Evolutionary conservation across 306 rosid genomes (phyloP), one percentile per base, ranked within the genome.

Genomic region (Begonia loranthoides): DNA sequence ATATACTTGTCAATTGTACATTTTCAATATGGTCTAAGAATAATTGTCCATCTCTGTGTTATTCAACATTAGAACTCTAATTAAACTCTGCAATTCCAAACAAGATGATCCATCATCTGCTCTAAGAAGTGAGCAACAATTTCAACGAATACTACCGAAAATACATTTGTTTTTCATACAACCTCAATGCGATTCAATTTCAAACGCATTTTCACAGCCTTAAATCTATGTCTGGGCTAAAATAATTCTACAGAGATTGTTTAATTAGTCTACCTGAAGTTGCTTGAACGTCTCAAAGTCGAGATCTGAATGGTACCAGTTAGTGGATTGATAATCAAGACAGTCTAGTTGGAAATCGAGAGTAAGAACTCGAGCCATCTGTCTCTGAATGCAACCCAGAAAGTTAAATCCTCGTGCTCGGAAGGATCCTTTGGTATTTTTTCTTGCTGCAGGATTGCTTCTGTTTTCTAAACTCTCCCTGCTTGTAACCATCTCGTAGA

Each of bases 401-500:
- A 90, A 65, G 76, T 78, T 86, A 67, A 90, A 69, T 47, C 94
- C 94, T 40, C 80, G 69, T 17, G 75, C 15, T 16, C 87, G 69
- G 12, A 81, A 28, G 36, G 36, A 78, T 41, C 60, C 62, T 65
- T 78, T 76, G 46, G 72, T 69, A 53, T 79, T 82, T 46, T 52
- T 80, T 50, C 61, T 63, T 50, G 75, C 74, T 33, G 52, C 56
- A 52, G 69, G 50, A 33, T 60, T 76, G 57, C 79, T 78, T 73
- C 84, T 80, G 57, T 71, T 72, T 64, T 76, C 83, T 59, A 90
- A 72, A 68, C 73, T 76, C 69, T 85, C 94, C 81, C 75, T 78
- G 73, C 97, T 90, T 8, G 97, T 73, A 19, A 90, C 95, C 97
- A 90, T 90, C 75, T 90, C 97, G 66, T 80, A 90, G 48, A 90